Conservation (phyloP, 2,329 filamentous ascomycete genomes). For the Ilyonectria destructans region DNA sequence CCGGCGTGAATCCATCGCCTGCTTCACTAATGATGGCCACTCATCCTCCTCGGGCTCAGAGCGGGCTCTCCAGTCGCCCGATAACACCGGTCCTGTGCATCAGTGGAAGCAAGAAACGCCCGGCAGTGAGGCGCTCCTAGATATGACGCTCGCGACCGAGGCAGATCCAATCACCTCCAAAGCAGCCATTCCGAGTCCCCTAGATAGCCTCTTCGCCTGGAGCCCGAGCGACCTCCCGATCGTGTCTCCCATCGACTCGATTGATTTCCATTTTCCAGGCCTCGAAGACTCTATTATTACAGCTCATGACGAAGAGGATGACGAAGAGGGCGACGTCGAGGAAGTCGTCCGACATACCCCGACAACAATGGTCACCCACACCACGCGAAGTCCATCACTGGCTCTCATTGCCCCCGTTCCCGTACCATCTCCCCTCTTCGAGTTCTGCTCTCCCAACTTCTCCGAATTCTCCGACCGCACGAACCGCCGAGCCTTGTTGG, state of each 20-base stretch:
- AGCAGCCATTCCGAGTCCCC: constrained; percentile 21
- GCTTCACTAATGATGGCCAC: constrained; percentile 30
- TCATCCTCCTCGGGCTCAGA: constrained; percentile 35
- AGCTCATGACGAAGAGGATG: constrained; percentile 38
- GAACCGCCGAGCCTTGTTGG: constrained; percentile 70
- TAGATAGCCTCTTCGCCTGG: constrained; percentile 39
- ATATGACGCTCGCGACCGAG: constrained; percentile 13
- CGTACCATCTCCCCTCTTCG: constrained; percentile 58
- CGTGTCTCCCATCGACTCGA: constrained; percentile 53
- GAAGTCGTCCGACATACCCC: constrained; percentile 47
- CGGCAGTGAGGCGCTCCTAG: constrained; percentile 5
- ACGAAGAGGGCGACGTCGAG: constrained; percentile 50
- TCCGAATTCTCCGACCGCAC: constrained; percentile 70
- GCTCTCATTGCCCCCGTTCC: constrained; percentile 47
- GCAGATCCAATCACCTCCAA: constrained; percentile 23
- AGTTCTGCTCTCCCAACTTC: constrained; percentile 69
- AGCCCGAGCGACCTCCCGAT: constrained; percentile 43
- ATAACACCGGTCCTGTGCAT: constrained; percentile 13
- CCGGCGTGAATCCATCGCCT: constrained; percentile 46
- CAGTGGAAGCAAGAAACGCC: constrained; percentile 33
- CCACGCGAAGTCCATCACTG: constrained; percentile 43
- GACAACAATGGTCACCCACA: constrained; percentile 37
- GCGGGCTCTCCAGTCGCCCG: constrained; percentile 27
- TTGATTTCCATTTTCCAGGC: constrained; percentile 52
- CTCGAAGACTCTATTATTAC: constrained; percentile 41